Percentiles rank a stretch among this genome's conserved stretches.
phyloP scores from a whole-genome alignment of 129 eudicot species.

The Heracleum sosnowskyi region DNA sequence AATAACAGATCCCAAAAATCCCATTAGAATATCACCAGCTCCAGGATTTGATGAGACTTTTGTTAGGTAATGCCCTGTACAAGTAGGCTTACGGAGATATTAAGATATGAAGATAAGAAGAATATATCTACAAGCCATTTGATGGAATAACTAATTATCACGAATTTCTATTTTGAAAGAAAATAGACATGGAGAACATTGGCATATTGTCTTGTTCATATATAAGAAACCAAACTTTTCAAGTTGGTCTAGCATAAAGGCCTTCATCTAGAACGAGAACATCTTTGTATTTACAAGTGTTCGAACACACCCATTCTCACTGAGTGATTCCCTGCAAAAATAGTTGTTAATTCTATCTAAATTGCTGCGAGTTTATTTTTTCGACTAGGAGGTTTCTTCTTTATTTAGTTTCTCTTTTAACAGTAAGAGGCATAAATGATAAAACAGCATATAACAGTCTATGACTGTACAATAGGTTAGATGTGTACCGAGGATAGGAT shows the following conservation, averaged over 20 bases:
- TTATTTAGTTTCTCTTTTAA: background rate
- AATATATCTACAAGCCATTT: background rate
- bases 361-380: background rate
- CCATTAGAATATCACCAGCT: conserved; percentile 98
- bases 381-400: background rate
- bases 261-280: background rate
- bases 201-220: background rate
- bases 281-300: background rate
- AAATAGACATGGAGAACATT: background rate
- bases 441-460: background rate
- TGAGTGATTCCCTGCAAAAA: background rate
- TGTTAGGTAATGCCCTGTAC: conserved; percentile 86
- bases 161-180: background rate
- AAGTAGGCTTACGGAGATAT: conserved; percentile 15
- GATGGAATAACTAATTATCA: background rate
- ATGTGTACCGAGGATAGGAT: conserved; percentile 74
- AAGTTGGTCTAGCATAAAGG: background rate
- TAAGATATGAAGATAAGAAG: background rate
- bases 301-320: background rate
- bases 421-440: background rate
- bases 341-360: background rate
- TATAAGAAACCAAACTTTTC: background rate
- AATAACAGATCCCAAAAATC: conserved; percentile 93
- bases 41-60: conserved; percentile 89
- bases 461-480: conserved; percentile 4